Conservation (phyloP, 305 asterid genomes). For the Ilex paraguariensis region DNA sequence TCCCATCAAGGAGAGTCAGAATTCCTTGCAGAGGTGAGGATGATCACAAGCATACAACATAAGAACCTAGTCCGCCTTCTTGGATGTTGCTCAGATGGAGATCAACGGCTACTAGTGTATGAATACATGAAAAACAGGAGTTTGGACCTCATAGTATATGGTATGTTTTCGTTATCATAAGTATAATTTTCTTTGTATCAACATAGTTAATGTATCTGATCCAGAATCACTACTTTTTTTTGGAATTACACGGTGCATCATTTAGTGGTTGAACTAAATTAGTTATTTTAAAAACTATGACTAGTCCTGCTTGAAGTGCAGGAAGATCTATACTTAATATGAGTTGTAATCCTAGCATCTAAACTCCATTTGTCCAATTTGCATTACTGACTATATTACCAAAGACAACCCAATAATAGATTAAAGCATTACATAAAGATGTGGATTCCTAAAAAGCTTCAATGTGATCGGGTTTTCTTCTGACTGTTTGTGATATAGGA, state of each 20-base stretch:
- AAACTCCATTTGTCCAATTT: too few species aligned
- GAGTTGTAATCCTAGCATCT: not conserved
- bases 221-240: too few species aligned
- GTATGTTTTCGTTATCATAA: constrained; percentile 24
- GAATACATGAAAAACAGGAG: constrained; percentile 77
- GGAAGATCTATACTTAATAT: not conserved
- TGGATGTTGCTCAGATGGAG: constrained; percentile 75
- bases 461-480: not conserved
- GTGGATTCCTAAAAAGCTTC: not conserved
- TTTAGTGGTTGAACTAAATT: not conserved
- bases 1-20: constrained; percentile 79
- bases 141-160: constrained; percentile 60
- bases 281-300: not conserved
- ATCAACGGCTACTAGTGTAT: constrained; percentile 65
- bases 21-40: constrained; percentile 60
- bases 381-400: too few species aligned
- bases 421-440: too few species aligned
- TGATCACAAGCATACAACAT: constrained; percentile 78
- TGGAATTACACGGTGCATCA: not conserved
- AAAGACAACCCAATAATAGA: too few species aligned
- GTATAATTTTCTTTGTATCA: not conserved
- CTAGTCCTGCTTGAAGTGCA: not conserved
- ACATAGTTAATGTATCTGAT: not conserved
- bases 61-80: constrained; percentile 77
- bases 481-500: constrained; percentile 34